Evolutionary conservation across 2,329 filamentous ascomycete species (phyloP).

Genomic region (Colletotrichum abscissum): DNA sequence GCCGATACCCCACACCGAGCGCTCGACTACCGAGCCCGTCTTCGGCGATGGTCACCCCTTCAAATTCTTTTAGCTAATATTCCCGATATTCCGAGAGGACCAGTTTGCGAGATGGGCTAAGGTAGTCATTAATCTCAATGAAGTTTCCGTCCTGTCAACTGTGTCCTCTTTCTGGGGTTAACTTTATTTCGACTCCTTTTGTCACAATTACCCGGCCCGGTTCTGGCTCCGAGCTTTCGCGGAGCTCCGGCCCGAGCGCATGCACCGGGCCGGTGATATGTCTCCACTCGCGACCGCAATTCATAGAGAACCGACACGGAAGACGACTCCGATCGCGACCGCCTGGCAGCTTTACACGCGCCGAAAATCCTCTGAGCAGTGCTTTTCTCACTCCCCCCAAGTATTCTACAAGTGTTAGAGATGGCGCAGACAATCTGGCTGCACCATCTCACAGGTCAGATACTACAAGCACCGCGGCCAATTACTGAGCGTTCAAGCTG

Average conservation of each 20-base stretch:
- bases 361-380: too few relatives aligned
- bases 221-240: neutral
- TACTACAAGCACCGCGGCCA: too few relatives aligned
- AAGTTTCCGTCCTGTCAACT: neutral
- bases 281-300: neutral
- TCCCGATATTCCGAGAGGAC: constrained; percentile 23
- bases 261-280: neutral
- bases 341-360: too few relatives aligned
- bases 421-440: too few relatives aligned
- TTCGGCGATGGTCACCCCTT: constrained; percentile 12
- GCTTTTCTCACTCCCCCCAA: too few relatives aligned
- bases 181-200: neutral
- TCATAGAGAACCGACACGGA: neutral
- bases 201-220: neutral
- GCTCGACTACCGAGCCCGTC: constrained; percentile 25
- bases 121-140: neutral
- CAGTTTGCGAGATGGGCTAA: neutral
- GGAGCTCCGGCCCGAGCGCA: neutral
- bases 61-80: constrained; percentile 27
- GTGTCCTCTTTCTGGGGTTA: neutral
- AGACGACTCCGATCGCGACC: neutral
- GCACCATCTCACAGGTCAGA: too few relatives aligned
- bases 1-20: constrained; percentile 30
- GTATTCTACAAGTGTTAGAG: too few relatives aligned
- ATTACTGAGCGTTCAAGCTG: too few relatives aligned